Base-by-base conservation (phyloP, 352 stramenopile species). In the Phytophthora fragariaefolia region DNA sequence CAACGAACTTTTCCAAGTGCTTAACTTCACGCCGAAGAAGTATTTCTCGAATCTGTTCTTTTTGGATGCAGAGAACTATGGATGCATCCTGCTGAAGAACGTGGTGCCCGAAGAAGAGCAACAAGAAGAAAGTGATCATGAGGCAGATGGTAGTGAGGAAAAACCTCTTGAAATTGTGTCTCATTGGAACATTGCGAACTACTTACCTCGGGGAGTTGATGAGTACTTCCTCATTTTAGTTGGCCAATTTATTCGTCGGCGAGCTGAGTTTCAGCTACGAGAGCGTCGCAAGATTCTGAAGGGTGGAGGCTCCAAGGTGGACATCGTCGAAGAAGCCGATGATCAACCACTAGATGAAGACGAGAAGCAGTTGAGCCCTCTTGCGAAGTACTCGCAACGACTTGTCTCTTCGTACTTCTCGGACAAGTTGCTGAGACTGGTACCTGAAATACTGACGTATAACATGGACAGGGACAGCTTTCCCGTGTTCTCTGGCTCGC, bases 51-150 rank as follows among this genome's bases (percentile, higher is more conserved):
- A 98, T 61, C 77, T 98, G 23, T 71, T 99, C 10, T 99, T 99
- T 61, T 63, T 99, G 27, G 96, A 99, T 71, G 87, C 96, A 12
- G 93, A 99, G 60, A 99, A 99, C 64, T 99, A 97, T 62, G 96
- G 95, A 30, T 97, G 90, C 42, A 87, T 99, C 63, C 59, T 96
- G 42, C 82, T 98, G 27, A 66, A 79, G 45, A 64, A 73, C 20
- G 69, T 74, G 15, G 54, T 34, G 1, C 40, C 43, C 7, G 69
- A 79, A 5, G 69, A 73, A 5, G 73, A 83, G 2, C 56, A 71
- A 38, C 55, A 76, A 0, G 62, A 66, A 0, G 60, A 74, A 4
- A 61, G 48, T 13, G 70, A 87, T n/a, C 18, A 64, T 18, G 27
- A 71, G 15, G 58, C 72, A 5, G 63, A 59, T 10, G 62, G 48